Base-by-base conservation (phyloP, 768 basidiomycete species). In the Tylopilus intermedius region DNA sequence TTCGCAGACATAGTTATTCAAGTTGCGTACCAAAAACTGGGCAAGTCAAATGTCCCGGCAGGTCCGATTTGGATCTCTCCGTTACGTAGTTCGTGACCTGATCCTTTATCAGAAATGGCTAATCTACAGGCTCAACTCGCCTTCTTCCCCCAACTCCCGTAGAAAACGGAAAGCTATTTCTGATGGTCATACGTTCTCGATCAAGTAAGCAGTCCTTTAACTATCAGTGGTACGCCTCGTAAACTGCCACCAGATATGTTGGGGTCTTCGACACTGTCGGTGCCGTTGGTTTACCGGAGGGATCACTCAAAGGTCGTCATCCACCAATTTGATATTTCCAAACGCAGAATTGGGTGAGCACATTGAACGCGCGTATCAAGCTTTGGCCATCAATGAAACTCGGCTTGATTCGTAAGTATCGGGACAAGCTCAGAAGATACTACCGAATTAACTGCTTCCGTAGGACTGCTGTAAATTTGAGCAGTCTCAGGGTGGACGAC, bases 241-340 rank as follows among this genome's bases (percentile, higher is more conserved):
- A 46, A 56, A 30, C 38, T 18, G 4, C 27, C 10, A 54, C 30
- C 57, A 84, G 82, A 66, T 84, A 83, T 56, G 59, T 89, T 49
- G 86, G 86, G 2, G 85, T 89, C 18, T 89, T 83, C 60, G 87
- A 89, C 60, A 89, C 87, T 5, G 87, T 88, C n/a, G 85, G 85
- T 13, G 77, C 85, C 10, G 64, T 86, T 27, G 86, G 86, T 9
- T 67, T 89, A 14, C 87, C 87, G 1, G 82, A 82, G 59, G 86
- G 58, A 60, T 88, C 14, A 74, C 75, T 3, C 66, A 74, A 41
- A 67, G 70, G 14, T 74, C 74, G 10, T 66, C 74, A 14, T 76
- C 74, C 50, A 64, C 75, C 13, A 73, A 68, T 48, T 75, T 72
- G 4, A 67, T 86, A 3, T 88, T 86, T 58, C 76, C 74, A 10